A percentile compares a stretch with the other conserved stretches of the same genome.
Conservation (phyloP, 129 eudicot genomes). For the Chrysanthemum seticuspe region DNA sequence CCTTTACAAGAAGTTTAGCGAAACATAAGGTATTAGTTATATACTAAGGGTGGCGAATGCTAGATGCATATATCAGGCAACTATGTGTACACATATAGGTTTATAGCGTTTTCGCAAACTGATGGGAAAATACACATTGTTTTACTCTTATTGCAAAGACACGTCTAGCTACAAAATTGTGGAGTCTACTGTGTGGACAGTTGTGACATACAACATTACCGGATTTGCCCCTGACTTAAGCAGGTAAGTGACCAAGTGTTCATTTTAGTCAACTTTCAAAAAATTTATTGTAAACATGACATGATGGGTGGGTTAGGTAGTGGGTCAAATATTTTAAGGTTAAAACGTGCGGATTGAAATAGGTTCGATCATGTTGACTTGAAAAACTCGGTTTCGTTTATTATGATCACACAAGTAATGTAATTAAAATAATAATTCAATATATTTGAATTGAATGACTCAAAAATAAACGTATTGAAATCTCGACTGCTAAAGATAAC, state of each 20-base stretch:
- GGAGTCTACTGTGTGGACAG: slow-evolving; percentile 57
- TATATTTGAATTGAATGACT: neutral
- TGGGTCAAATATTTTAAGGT: neutral
- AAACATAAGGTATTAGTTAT: no score
- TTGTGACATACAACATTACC: slow-evolving; percentile 51
- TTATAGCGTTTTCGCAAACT: no score
- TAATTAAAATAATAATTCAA: neutral
- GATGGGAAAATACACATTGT: no score
- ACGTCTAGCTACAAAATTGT: no score
- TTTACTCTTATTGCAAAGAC: no score
- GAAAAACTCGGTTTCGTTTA: neutral
- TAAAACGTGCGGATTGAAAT: neutral
- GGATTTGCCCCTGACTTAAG: slow-evolving; percentile 78
- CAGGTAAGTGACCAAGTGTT: slow-evolving; percentile 31
- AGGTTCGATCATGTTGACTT: neutral
- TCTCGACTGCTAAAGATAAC: neutral
- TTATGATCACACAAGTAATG: neutral
- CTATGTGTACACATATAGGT: no score
- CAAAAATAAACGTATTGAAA: neutral
- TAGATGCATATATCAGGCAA: no score
- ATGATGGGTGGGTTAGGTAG: neutral
- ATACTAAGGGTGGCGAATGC: no score
- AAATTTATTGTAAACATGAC: neutral
- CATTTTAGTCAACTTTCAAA: neutral
- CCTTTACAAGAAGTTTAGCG: slow-evolving; percentile 46